Base-by-base conservation (phyloP, 495 filamentous ascomycete genomes). In the Rostrohypoxylon terebratum region DNA sequence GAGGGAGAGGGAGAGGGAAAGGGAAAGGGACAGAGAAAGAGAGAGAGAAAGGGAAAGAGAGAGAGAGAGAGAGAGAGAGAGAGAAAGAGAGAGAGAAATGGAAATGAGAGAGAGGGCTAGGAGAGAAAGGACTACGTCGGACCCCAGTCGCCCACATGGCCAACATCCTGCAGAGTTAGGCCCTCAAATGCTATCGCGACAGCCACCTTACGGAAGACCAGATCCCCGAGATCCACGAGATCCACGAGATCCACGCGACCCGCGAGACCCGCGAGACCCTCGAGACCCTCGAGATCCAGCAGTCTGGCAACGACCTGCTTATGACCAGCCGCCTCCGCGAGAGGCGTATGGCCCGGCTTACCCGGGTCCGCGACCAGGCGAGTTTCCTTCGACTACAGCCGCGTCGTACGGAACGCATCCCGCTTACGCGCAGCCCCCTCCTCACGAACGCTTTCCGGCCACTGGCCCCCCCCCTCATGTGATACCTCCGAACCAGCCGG, bases 371-470 rank as follows among this genome's bases (percentile, higher is more conserved):
- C 76, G 80, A n/a, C 83, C 80, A 36, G 78, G 78, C 64, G 83
- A 86, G 13, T 84, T 83, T 57, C 82, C 83, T 20, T 59, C 78
- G 4, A 77, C 75, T 25, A 79, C 82, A 8, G 77, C 71, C 14
- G 69, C 82, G n/a, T 79, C 81, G 11, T 84, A 82, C 66, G 80
- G 80, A 55, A 69, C 80, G 18, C 86, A 86, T 54, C 82, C 83
- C 45, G 74, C 81, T 36, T 87, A 86, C 38, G 75, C 81, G 5
- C 80, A 78, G 2, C 74, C 81, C 50, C 81, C 81, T 42, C 81
- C 77, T 1, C 81, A 78, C 4, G 85, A 86, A 21, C 83, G 85
- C 10, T 86, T 85, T 58, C 81, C 83, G 10, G 79, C 81, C 2
- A 66, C 79, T 3, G 72, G 79, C n/a, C 84, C 78, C 47, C 74